Evolutionary conservation across 352 stramenopile genomes (phyloP).

Genomic region (Phytophthora hibernalis): DNA sequence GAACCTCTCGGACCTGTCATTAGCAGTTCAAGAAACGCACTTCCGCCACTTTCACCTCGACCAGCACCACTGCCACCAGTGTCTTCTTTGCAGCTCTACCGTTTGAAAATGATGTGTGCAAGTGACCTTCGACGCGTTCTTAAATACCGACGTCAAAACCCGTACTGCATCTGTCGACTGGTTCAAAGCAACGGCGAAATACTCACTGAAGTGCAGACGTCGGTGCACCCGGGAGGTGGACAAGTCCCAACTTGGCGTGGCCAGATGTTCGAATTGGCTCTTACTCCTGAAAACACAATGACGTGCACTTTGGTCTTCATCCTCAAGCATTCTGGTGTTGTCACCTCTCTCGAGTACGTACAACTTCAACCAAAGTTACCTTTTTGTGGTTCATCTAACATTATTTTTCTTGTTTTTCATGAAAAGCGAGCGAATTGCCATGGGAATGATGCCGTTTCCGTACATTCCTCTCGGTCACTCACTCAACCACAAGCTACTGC

Average conservation of each 20-base stretch:
- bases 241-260: constrained; percentile 31
- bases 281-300: constrained; percentile 25
- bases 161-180: constrained; percentile 37
- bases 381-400: background rate
- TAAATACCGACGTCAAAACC: constrained; percentile 28
- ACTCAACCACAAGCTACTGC: constrained; percentile 31
- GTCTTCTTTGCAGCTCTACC: constrained; percentile 26
- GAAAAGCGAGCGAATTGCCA: constrained; percentile 31
- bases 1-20: background rate
- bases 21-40: constrained; percentile 2
- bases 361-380: background rate
- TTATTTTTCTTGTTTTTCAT: constrained; percentile 2
- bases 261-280: constrained; percentile 37
- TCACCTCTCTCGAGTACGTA: constrained; percentile 35
- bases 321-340: constrained; percentile 31
- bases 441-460: constrained; percentile 38
- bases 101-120: constrained; percentile 31
- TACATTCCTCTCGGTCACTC: constrained; percentile 24
- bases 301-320: constrained; percentile 39
- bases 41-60: constrained; percentile 22
- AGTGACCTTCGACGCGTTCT: constrained; percentile 25
- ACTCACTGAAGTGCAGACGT: constrained; percentile 30
- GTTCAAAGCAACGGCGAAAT: constrained; percentile 30
- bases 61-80: constrained; percentile 6
- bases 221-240: constrained; percentile 32